Evolutionary conservation across 192 early-diverging fungal species (phyloP).

Genomic region (Coemansia sp.): DNA sequence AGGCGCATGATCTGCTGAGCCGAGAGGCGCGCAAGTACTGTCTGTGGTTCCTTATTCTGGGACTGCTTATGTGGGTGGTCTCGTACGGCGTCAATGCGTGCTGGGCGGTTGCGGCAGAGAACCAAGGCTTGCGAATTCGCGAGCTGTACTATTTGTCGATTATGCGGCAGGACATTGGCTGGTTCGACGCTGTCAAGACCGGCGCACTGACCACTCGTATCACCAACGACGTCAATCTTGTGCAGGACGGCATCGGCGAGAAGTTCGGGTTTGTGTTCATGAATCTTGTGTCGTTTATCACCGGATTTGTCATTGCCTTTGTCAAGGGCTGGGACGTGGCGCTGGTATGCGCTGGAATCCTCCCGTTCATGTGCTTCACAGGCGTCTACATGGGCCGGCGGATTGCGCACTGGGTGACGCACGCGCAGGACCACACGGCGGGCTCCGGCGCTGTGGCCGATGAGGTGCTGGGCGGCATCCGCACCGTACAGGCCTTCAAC

Average conservation of each 20-base stretch:
- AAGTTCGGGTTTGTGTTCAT: slow-evolving; percentile 73
- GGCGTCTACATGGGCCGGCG: slow-evolving; percentile 59
- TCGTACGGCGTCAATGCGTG: slow-evolving; percentile 32
- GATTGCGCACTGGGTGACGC: slow-evolving; percentile 41
- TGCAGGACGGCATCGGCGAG: slow-evolving; percentile 85
- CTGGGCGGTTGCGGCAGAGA: slow-evolving; percentile 54
- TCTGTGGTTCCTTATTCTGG: slow-evolving; percentile 39
- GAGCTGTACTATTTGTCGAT: slow-evolving; percentile 73
- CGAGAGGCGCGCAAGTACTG: slow-evolving; percentile 39
- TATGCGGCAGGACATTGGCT: slow-evolving; percentile 85
- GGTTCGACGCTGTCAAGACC: slow-evolving; percentile 75
- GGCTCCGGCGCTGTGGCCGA: slow-evolving; percentile 80
- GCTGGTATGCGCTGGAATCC: slow-evolving; percentile 69
- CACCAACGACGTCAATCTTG: slow-evolving; percentile 77
- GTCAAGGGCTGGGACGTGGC: slow-evolving; percentile 77
- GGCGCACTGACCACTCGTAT: slow-evolving; percentile 84
- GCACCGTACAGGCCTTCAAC: slow-evolving; percentile 81
- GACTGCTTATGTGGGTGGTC: slow-evolving; percentile 30
- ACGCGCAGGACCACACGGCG: slow-evolving; percentile 70
- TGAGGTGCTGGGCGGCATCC: slow-evolving; percentile 76
- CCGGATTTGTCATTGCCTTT: slow-evolving; percentile 78
- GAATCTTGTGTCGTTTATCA: slow-evolving; percentile 65
- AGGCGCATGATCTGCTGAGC: slow-evolving; percentile 27
- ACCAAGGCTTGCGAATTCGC: slow-evolving; percentile 73
- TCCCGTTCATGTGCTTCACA: slow-evolving; percentile 67